phyloP scores from a whole-genome alignment of 768 basidiomycete genomes.

The Tylopilus felleus region DNA sequence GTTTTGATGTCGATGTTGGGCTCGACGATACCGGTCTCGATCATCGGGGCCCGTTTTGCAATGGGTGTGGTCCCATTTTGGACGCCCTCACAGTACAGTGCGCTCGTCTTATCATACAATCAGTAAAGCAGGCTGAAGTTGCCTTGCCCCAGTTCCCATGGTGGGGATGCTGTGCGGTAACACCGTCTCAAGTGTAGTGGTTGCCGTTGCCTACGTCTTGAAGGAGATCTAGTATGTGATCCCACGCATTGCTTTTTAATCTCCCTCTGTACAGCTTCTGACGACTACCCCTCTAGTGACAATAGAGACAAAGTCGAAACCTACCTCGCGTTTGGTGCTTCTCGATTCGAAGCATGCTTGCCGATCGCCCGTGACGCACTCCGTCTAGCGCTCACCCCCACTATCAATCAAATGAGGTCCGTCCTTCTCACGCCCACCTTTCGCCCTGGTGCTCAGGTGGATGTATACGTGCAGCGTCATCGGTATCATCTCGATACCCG shows the following conservation, averaged over 20 bases:
- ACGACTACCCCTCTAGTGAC: constrained; percentile 44
- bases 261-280: background rate
- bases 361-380: constrained; percentile 78
- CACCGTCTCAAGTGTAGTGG: constrained; percentile 72
- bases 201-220: constrained; percentile 66
- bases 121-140: background rate
- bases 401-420: constrained; percentile 84
- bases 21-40: constrained; percentile 77
- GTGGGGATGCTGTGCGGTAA: constrained; percentile 85
- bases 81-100: constrained; percentile 79
- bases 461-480: constrained; percentile 48
- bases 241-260: background rate
- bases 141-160: constrained; percentile 56
- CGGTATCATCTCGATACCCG: constrained; percentile 76
- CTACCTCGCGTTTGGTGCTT: constrained; percentile 82
- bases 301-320: constrained; percentile 84
- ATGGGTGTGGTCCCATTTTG: constrained; percentile 80
- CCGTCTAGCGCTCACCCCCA: constrained; percentile 74
- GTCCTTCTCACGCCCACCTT: constrained; percentile 4
- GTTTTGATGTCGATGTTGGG: constrained; percentile 66
- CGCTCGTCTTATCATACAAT: constrained; percentile 14
- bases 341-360: constrained; percentile 76
- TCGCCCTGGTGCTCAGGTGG: background rate
- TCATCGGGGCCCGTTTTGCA: constrained; percentile 70
- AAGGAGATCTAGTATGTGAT: constrained; percentile 69